These are phyloP conservation scores for Coriolopsis trogii DNA, from an alignment of 1,284 basidiomycete species.

Conservation along the genomic window DNA sequence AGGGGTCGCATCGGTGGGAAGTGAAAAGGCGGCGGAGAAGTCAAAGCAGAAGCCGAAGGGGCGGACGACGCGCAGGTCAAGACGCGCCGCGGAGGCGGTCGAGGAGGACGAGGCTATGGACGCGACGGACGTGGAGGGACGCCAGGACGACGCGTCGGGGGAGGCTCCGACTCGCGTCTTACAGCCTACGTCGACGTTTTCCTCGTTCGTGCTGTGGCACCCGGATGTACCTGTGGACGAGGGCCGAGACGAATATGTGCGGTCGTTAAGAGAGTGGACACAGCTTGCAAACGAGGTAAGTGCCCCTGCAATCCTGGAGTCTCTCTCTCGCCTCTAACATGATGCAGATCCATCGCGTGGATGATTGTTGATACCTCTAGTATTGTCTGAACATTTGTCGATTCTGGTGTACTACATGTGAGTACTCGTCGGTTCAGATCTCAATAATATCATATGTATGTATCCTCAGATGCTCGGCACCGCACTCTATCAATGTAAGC, in stretches of 20 bases:
- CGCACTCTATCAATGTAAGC: no score
- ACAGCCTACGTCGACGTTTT: constrained; percentile 54
- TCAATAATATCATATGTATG: no score
- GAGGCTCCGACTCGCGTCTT: constrained; percentile 40
- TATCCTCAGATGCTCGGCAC: no score
- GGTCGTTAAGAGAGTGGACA: constrained; percentile 69
- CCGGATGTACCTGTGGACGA: constrained; percentile 71
- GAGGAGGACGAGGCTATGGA: constrained; percentile 27
- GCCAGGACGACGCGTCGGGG: constrained; percentile 24
- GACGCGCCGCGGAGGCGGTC: constrained; percentile 24
- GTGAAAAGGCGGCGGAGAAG: constrained; percentile 5
- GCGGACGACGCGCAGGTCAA: constrained; percentile 26
- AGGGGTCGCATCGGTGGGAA: constrained; percentile 22
- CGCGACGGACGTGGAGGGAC: constrained; percentile 16
- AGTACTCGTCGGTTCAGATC: no score
- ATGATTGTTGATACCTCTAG: no score
- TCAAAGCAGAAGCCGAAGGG: constrained; percentile 6
- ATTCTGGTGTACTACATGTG: no score
- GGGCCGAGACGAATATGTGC: constrained; percentile 67
- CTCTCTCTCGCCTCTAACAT: no score
- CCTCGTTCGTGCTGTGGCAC: constrained; percentile 70
- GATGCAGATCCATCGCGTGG: no score
- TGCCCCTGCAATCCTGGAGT: no score
- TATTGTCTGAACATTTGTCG: no score
- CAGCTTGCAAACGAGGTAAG: constrained; percentile 59